phyloP scores from a whole-genome alignment of 2,329 filamentous ascomycete species.

The Aspergillus amoenus region DNA sequence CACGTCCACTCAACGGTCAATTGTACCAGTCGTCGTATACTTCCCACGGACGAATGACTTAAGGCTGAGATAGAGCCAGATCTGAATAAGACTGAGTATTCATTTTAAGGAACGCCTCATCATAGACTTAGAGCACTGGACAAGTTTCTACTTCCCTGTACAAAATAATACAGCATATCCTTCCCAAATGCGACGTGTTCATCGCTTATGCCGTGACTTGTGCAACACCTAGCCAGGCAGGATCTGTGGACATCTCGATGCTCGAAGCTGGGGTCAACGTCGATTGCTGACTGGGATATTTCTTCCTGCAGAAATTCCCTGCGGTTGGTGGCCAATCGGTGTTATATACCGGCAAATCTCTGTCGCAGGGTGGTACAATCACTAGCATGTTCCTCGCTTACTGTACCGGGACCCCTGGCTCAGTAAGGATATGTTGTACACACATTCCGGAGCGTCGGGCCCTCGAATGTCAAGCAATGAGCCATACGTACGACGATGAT shows the following conservation, averaged over 20 bases:
- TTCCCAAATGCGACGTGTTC: background rate
- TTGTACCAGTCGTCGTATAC: too few species aligned
- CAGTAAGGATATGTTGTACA: background rate
- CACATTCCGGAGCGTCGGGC: background rate
- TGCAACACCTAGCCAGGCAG: background rate
- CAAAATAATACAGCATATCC: background rate
- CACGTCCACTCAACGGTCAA: too few species aligned
- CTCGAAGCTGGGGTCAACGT: background rate
- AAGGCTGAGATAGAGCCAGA: too few species aligned
- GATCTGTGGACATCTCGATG: background rate
- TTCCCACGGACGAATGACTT: too few species aligned
- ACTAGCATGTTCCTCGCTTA: background rate
- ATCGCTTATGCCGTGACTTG: background rate
- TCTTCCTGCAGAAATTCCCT: background rate
- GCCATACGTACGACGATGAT: too few species aligned
- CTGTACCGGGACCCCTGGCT: background rate
- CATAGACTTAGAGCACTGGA: too few species aligned
- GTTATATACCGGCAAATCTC: background rate
- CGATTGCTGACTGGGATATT: background rate
- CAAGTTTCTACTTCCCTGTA: background rate
- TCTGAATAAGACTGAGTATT: too few species aligned
- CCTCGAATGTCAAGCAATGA: background rate
- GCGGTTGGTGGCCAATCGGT: background rate
- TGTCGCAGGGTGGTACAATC: background rate
- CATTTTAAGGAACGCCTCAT: too few species aligned